Percentiles rank a stretch among this genome's conserved stretches.
Evolutionary conservation across 805 yeast genomes (phyloP).

Genomic region (Suhomyces xylopsoci): DNA sequence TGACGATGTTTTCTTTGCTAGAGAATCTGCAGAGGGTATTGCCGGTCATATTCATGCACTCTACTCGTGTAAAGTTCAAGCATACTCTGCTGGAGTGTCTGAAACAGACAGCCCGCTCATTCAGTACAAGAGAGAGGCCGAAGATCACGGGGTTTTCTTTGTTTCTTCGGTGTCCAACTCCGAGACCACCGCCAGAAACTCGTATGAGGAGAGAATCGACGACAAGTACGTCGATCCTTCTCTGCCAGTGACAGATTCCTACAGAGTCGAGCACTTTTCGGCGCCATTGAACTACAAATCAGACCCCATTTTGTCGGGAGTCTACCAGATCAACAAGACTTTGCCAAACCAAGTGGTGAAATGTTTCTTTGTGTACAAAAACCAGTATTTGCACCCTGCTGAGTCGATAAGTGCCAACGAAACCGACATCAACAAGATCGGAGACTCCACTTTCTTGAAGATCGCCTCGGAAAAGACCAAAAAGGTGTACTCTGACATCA

Average conservation of each 20-base stretch:
- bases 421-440: conserved; percentile 60
- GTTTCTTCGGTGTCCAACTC: conserved; percentile 51
- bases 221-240: conserved; percentile 69
- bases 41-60: conserved; percentile 83
- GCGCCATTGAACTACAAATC: conserved; percentile 53
- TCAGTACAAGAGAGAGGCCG: conserved; percentile 74
- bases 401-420: conserved; percentile 26
- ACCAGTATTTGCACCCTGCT: conserved; percentile 26
- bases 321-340: conserved; percentile 28
- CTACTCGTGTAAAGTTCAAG: conserved; percentile 90
- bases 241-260: conserved; percentile 37
- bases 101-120: conserved; percentile 49
- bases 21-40: conserved; percentile 76
- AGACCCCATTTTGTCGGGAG: conserved; percentile 45
- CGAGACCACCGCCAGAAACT: conserved; percentile 34
- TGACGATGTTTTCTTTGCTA: conserved; percentile 88
- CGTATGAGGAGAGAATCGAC: conserved; percentile 76
- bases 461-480: conserved; percentile 81
- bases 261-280: conserved; percentile 75
- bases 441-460: conserved; percentile 74
- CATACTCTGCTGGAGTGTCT: conserved; percentile 60
- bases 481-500: conserved; percentile 66
- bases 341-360: conserved; percentile 51
- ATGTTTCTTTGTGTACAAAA: conserved; percentile 82
- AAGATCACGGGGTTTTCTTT: conserved; percentile 87